Evolutionary conservation across 225 moss, liverwort and hornwort species (phyloP).

Genomic region (Bryoerythrophyllum caledonicum): DNA sequence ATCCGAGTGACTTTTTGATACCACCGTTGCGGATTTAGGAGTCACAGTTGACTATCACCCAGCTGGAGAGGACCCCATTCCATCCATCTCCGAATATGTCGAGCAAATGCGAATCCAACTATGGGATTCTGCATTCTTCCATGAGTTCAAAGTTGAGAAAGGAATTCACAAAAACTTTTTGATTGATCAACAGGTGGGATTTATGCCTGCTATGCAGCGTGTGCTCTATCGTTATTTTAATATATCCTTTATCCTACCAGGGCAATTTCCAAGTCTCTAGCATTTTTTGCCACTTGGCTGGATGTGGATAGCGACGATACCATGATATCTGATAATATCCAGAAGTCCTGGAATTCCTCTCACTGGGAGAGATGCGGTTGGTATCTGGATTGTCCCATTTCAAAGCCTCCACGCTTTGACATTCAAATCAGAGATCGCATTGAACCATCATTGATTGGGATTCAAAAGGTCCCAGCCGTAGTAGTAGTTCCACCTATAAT

Average conservation of each 20-base stretch:
- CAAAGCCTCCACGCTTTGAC: neutral
- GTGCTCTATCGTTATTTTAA: neutral
- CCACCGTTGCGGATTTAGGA: neutral
- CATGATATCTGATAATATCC: neutral
- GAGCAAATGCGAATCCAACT: neutral
- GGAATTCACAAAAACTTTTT: neutral
- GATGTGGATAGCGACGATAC: neutral
- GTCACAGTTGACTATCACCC: neutral
- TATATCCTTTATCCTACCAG: neutral
- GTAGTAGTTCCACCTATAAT: fast-evolving
- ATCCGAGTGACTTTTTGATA: neutral
- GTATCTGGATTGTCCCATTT: neutral
- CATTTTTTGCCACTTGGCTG: neutral
- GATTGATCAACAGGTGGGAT: neutral
- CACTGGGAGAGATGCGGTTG: neutral
- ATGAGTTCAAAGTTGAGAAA: neutral
- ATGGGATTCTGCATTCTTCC: neutral
- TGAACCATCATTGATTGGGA: neutral
- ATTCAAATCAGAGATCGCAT: neutral
- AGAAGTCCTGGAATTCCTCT: neutral
- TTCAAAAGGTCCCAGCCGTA: no score
- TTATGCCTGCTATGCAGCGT: neutral
- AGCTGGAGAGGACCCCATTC: neutral
- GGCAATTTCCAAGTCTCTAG: neutral
- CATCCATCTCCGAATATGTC: neutral